phyloP scores from a whole-genome alignment of 2,329 filamentous ascomycete species.

The Oidium heveae region DNA sequence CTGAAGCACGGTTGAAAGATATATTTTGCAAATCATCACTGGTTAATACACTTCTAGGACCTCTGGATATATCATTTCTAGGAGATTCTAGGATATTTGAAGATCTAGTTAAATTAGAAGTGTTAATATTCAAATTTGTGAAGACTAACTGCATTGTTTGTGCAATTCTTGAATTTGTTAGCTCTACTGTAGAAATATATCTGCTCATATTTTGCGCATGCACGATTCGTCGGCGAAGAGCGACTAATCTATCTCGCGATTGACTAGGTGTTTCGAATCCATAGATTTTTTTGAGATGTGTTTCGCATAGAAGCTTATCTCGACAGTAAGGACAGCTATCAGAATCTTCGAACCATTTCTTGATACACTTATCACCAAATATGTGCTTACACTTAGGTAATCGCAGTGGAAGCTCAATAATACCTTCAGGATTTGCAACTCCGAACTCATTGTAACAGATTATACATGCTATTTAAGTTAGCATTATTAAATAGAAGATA shows the following conservation, averaged over 20 bases:
- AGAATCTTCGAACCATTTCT: conserved; percentile 37
- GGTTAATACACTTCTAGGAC: conserved; percentile 3
- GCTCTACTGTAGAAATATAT: not conserved
- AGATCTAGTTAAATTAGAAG: not conserved
- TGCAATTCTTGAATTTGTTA: not conserved
- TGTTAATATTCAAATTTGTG: not conserved
- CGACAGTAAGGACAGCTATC: conserved; percentile 40
- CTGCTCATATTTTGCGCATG: not conserved
- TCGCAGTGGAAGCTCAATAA: conserved; percentile 28
- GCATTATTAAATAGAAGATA: too few species aligned
- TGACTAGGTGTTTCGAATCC: conserved; percentile 2
- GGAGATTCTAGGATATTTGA: not conserved
- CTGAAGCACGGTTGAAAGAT: conserved; percentile 3
- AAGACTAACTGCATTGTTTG: too few species aligned
- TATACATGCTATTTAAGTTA: conserved; percentile 28
- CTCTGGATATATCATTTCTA: not conserved
- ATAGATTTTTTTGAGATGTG: conserved; percentile 4
- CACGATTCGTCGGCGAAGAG: not conserved
- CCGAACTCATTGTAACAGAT: conserved; percentile 42
- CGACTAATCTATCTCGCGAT: conserved; percentile 3
- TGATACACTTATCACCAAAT: conserved; percentile 38
- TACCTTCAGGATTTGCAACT: conserved; percentile 28
- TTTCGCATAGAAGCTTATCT: conserved; percentile 29
- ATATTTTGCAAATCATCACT: conserved; percentile 4
- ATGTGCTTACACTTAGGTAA: conserved; percentile 37